These are phyloP conservation scores for Magnusiomyces suaveolens DNA, from an alignment of 1,139 yeast genomes.

Conservation along the genomic window DNA sequence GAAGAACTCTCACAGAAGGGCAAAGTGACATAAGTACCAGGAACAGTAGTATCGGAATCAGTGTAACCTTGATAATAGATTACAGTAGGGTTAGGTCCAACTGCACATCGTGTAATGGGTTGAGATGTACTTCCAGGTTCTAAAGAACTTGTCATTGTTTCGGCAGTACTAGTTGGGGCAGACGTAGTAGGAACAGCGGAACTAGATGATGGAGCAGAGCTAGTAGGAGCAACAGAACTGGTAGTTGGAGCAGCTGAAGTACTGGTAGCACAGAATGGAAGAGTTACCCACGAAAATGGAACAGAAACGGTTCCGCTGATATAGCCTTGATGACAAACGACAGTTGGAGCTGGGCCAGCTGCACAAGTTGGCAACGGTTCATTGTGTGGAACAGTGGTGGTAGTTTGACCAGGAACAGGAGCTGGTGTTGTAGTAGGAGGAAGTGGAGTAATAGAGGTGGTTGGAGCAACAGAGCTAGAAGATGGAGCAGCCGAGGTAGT, in stretches of 20 bases:
- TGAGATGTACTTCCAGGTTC: neutral
- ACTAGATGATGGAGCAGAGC: slow-evolving; percentile 14
- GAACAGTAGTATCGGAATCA: neutral
- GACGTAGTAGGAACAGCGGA: slow-evolving; percentile 16
- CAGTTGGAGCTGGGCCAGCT: neutral
- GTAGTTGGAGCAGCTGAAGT: slow-evolving; percentile 3
- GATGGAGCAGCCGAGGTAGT: slow-evolving; percentile 11
- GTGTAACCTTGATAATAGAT: neutral
- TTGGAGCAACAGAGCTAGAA: neutral
- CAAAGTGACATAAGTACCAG: neutral
- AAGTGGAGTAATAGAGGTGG: slow-evolving; percentile 1
- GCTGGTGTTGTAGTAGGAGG: neutral
- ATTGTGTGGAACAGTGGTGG: neutral
- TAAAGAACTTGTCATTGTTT: neutral
- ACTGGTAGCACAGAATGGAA: neutral
- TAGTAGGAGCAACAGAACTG: slow-evolving; percentile 12
- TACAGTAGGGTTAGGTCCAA: slow-evolving; percentile 1
- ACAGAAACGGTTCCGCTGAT: neutral
- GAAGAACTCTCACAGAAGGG: neutral
- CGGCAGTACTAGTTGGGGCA: neutral
- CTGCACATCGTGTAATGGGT: neutral
- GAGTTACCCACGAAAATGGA: neutral
- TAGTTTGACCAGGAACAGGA: neutral
- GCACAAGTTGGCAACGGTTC: slow-evolving; percentile 1
- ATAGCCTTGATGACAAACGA: neutral